Conservation (phyloP, 352 stramenopile genomes). For the Phytopythium boreale region DNA sequence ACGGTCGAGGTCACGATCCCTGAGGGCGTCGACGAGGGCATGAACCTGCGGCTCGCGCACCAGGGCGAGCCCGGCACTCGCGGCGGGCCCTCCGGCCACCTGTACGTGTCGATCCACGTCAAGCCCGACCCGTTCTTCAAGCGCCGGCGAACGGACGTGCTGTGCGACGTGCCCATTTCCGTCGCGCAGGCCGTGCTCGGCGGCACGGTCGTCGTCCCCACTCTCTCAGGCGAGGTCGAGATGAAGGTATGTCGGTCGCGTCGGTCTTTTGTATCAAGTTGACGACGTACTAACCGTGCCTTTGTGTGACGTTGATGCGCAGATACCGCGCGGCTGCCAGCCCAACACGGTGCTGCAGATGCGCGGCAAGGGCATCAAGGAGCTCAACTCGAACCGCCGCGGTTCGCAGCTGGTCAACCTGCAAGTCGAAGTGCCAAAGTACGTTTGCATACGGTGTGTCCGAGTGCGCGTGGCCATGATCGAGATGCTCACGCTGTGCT, state of each 20-base stretch:
- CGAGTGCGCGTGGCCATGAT: neutral
- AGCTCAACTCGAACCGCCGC: slow-evolving; percentile 89
- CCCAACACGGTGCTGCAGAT: slow-evolving; percentile 96
- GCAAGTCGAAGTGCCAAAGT: slow-evolving; percentile 95
- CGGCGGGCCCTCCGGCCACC: slow-evolving; percentile 89
- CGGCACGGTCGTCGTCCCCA: slow-evolving; percentile 94
- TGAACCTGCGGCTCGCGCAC: slow-evolving; percentile 93
- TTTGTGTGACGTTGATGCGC: neutral
- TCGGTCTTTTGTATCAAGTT: neutral
- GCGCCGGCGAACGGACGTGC: slow-evolving; percentile 93
- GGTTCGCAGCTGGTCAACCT: slow-evolving; percentile 97
- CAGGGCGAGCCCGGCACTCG: slow-evolving; percentile 88
- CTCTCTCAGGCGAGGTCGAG: slow-evolving; percentile 96
- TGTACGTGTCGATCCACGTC: slow-evolving; percentile 95
- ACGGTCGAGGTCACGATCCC: slow-evolving; percentile 94
- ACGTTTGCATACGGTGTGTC: slow-evolving; percentile 17
- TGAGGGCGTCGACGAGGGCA: slow-evolving; percentile 94
- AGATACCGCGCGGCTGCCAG: slow-evolving; percentile 93
- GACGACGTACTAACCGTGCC: neutral
- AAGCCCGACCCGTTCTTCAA: slow-evolving; percentile 95
- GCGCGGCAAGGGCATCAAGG: slow-evolving; percentile 95
- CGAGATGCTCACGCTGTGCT: slow-evolving; percentile 9
- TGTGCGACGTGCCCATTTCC: slow-evolving; percentile 93
- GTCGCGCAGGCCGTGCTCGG: slow-evolving; percentile 93
- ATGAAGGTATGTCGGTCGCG: slow-evolving; percentile 83